phyloP scores from a whole-genome alignment of 1,139 yeast species.

The Taiozyma onychis region DNA sequence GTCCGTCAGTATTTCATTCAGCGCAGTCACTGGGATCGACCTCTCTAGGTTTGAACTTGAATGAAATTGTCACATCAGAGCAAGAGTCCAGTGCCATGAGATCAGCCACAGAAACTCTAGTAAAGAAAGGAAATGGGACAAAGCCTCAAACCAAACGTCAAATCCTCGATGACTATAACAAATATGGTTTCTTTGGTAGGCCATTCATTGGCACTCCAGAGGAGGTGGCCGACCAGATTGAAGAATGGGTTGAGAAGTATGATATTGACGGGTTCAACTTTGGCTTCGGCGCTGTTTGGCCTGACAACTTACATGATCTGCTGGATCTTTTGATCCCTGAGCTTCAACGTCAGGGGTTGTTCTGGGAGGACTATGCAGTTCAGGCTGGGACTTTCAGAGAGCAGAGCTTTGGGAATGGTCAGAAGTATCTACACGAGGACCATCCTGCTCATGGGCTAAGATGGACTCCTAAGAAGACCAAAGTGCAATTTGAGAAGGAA shows the following conservation, averaged over 20 bases:
- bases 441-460: conserved; percentile 35
- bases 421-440: conserved; percentile 1
- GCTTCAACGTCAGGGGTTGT: conserved; percentile 25
- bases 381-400: conserved; percentile 15
- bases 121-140: neutral
- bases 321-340: conserved; percentile 28
- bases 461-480: conserved; percentile 24
- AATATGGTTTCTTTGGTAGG: neutral
- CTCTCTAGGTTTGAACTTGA: conserved; percentile 23
- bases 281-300: conserved; percentile 25
- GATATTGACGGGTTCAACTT: conserved; percentile 32
- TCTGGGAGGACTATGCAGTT: conserved; percentile 26
- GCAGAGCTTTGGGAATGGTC: conserved; percentile 1
- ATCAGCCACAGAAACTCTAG: neutral
- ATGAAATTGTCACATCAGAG: conserved; percentile 13
- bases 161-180: conserved; percentile 1
- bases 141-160: conserved; percentile 3
- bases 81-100: neutral
- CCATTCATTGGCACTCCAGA: conserved; percentile 25
- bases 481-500: neutral
- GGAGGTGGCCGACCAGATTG: conserved; percentile 27
- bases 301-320: conserved; percentile 29
- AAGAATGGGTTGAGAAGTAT: conserved; percentile 28
- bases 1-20: conserved; percentile 23
- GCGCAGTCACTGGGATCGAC: conserved; percentile 28